Percentiles rank a stretch among this genome's conserved stretches.
Evolutionary conservation across 306 rosid genomes (phyloP).

Genomic region (Erythrophleum fordii): DNA sequence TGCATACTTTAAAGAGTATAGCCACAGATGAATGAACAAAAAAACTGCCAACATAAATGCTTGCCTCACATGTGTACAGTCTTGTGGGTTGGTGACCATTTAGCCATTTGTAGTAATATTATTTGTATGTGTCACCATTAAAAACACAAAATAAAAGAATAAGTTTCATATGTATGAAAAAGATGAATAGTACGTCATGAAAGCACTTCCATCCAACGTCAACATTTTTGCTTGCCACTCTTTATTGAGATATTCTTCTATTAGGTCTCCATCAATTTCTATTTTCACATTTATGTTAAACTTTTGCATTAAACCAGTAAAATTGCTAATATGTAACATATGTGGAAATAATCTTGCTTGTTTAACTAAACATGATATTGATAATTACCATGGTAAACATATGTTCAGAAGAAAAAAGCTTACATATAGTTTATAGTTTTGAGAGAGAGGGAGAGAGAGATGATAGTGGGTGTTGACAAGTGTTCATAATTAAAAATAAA

Average conservation of each 20-base stretch:
- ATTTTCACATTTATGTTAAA: neutral
- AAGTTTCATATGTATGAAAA: no score
- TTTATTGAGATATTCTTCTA: neutral
- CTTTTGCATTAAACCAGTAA: neutral
- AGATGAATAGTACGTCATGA: neutral
- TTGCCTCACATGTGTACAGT: slow-evolving; percentile 35
- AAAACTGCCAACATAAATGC: slow-evolving; percentile 34
- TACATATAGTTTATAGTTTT: neutral
- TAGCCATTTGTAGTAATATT: slow-evolving; percentile 56
- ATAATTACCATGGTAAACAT: neutral
- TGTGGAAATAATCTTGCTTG: neutral
- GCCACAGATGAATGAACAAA: slow-evolving; percentile 28
- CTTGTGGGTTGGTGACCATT: slow-evolving; percentile 67
- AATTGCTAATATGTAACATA: neutral
- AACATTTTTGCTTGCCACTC: neutral
- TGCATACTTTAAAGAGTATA: slow-evolving; percentile 30
- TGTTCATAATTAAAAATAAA: neutral
- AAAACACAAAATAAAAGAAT: neutral
- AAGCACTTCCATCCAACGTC: neutral
- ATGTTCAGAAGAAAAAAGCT: neutral
- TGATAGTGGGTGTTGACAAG: slow-evolving; percentile 30
- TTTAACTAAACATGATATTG: neutral
- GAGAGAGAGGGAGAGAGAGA: slow-evolving; percentile 7
- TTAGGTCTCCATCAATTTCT: neutral
- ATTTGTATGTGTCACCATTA: neutral